Evolutionary conservation across 73 alveolate genomes (phyloP), one percentile per base, ranked within the genome.

Genomic region (Paramecium tetraurelia): DNA sequence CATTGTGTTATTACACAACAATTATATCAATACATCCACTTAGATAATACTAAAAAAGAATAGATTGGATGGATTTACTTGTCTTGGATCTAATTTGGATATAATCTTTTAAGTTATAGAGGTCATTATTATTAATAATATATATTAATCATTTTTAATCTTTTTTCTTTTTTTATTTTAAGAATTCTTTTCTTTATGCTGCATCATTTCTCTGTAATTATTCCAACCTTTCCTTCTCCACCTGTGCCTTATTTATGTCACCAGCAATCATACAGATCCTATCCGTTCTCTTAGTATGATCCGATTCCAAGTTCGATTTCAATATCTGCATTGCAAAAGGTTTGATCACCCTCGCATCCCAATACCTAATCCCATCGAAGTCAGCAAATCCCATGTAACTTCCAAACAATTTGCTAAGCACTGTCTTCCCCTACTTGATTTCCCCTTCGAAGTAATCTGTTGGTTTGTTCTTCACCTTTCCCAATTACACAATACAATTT

Each of bases 1-100:
- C 99, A 85, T 95, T 97, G 5, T 96, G 97, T 85, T 97, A 95
- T 84, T 96, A 93, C 36, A 98, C 92, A 2, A 95, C 99, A 48
- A 98, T 93, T 12, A 97, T 96, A 92, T 98, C 99, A 93, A 97
- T 96, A 92, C 99, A 95, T 44, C 99, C 99, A 86, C 89, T 86
- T 40, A 59, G 43, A 86, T 57, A 63, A 63, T 59, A 53, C 87
- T 86, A 33, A 68, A 22, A 53, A 16, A 53, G 29, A 48, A 0
- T 53, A 18, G 31, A 53, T 53, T 18, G 21, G 21, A 16, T 53
- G 4, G 14, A 53, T 18, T 18, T 53, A 53, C 69, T 53, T 53
- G 35, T 53, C 69, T 53, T 16, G 4, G 20, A 18, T 53, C 69
- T 1, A 53, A 53, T 53, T 53, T 53, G 31, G 69, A 53, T 18